Conservation (phyloP, 306 rosid species). For the Quercus suber region DNA sequence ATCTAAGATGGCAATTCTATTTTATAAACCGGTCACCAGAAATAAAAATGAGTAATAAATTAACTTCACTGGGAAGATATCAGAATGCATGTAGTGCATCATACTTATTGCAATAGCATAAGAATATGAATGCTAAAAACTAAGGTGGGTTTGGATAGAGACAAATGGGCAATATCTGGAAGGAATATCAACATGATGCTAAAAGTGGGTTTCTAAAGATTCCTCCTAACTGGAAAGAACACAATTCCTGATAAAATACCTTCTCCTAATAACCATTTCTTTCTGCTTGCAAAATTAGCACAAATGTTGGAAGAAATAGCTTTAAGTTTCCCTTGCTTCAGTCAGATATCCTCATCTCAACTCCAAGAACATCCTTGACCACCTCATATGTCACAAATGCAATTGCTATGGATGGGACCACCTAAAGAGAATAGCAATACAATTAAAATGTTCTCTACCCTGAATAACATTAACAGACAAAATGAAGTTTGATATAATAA, state of each 20-base stretch:
- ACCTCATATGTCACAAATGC: constrained; percentile 63
- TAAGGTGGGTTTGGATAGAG: neutral
- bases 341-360: constrained; percentile 62
- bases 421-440: constrained; percentile 32
- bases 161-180: constrained; percentile 3
- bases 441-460: neutral
- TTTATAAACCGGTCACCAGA: neutral
- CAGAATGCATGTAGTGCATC: neutral
- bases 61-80: constrained; percentile 2
- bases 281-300: constrained; percentile 1
- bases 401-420: constrained; percentile 78
- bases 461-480: neutral
- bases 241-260: constrained; percentile 8
- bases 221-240: constrained; percentile 2
- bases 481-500: neutral
- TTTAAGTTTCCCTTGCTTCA: constrained; percentile 26
- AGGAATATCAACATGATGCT: constrained; percentile 1
- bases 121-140: constrained; percentile 14
- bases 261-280: constrained; percentile 14
- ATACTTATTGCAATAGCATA: constrained; percentile 20
- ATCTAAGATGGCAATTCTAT: neutral
- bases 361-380: constrained; percentile 67
- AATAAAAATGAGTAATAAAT: neutral
- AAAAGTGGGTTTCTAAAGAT: constrained; percentile 16
- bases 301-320: neutral